Conservation (phyloP, 2,329 filamentous ascomycete genomes). For the Acrodontium crateriforme region DNA sequence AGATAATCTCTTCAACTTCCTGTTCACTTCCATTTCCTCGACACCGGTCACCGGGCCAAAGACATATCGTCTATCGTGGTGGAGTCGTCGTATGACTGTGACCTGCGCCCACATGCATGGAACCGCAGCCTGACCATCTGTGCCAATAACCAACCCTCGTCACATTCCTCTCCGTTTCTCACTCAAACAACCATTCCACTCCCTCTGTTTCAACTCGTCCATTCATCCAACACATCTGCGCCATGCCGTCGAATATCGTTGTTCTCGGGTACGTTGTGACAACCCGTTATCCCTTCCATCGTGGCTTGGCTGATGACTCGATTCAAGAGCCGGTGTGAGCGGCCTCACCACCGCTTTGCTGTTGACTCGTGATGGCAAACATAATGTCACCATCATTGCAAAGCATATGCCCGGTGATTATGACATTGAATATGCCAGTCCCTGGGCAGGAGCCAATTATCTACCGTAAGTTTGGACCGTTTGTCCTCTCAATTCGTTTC, state of each 20-base stretch:
- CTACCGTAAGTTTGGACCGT: constrained; percentile 36
- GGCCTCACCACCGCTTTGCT: constrained; percentile 52
- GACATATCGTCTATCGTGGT: no score
- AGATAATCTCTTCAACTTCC: no score
- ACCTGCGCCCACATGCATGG: no score
- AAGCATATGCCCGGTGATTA: constrained; percentile 93
- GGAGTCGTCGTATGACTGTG: no score
- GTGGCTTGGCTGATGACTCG: constrained; percentile 1
- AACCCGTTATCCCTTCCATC: background rate
- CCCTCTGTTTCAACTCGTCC: no score
- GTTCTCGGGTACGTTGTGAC: constrained; percentile 32
- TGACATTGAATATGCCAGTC: constrained; percentile 78
- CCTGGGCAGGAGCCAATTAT: constrained; percentile 76
- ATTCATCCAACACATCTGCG: no score
- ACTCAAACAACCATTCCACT: no score
- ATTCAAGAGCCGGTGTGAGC: constrained; percentile 42
- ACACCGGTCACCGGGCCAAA: no score
- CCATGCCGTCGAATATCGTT: constrained; percentile 27
- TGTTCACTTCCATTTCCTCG: no score
- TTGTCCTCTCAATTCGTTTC: background rate
- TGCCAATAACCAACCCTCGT: no score
- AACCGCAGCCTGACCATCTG: no score
- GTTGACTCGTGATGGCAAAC: constrained; percentile 41
- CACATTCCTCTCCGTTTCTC: no score
- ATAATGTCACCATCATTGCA: constrained; percentile 57